These are phyloP conservation scores for Poa pratensis DNA, from an alignment of 176 grass and related monocot genomes.

Conservation along the genomic window DNA sequence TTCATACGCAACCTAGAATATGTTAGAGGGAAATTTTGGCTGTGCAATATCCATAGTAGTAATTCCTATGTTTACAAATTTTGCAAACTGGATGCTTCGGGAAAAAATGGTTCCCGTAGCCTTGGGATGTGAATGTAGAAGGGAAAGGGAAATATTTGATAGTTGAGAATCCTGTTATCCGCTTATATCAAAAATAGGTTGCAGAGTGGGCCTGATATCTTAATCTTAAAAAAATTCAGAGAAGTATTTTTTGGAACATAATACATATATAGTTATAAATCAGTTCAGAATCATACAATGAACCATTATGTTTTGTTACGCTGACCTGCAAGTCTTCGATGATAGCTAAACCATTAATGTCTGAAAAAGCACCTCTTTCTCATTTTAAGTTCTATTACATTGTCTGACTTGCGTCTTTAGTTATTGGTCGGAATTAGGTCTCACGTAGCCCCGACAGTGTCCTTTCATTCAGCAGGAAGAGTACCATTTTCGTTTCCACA, in stretches of 20 bases:
- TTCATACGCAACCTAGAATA: background rate
- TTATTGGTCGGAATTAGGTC: background rate
- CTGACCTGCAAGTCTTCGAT: background rate
- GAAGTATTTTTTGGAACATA: background rate
- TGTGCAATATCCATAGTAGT: background rate
- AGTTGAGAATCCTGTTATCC: background rate
- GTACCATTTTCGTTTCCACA: background rate
- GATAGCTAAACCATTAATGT: background rate
- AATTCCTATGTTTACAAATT: background rate
- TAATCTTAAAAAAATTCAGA: background rate
- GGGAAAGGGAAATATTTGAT: background rate
- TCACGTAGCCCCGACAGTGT: background rate
- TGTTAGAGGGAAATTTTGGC: background rate
- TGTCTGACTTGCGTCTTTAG: background rate
- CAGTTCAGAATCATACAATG: background rate
- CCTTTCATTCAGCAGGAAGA: background rate
- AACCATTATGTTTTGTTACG: background rate
- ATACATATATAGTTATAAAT: background rate
- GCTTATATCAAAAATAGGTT: background rate
- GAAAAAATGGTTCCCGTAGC: background rate
- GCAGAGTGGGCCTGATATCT: background rate
- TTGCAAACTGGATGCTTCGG: background rate
- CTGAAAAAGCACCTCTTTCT: background rate
- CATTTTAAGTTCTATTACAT: background rate
- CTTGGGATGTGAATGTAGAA: background rate